Percentiles rank a stretch among this genome's conserved stretches.
phyloP scores from a whole-genome alignment of 176 grass and related monocot genomes.

The Carex myosuroides region DNA sequence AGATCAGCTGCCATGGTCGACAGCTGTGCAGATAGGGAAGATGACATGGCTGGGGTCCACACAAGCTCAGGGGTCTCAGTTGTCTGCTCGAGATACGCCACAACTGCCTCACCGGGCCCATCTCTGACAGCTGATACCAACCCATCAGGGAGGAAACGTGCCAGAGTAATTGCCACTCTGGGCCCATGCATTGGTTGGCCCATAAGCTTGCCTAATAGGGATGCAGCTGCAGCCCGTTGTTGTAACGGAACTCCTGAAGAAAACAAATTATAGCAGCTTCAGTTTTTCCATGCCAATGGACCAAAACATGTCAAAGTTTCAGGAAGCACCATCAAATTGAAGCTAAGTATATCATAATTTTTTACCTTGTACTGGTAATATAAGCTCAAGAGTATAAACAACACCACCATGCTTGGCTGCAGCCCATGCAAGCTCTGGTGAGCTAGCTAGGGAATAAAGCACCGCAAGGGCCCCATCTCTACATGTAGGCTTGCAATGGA shows the following conservation, averaged over 20 bases:
- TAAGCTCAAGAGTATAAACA: slow-evolving; percentile 98
- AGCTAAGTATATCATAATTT: not conserved
- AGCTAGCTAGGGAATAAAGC: slow-evolving; percentile 89
- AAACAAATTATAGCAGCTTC: not conserved
- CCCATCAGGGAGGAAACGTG: slow-evolving; percentile 90
- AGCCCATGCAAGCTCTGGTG: slow-evolving; percentile 93
- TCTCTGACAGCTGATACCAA: slow-evolving; percentile 91
- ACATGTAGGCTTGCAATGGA: slow-evolving; percentile 75
- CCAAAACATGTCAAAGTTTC: not conserved
- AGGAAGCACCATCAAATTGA: not conserved
- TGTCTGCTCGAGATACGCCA: slow-evolving; percentile 82
- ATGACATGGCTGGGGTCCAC: slow-evolving; percentile 97
- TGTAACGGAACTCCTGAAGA: slow-evolving; percentile 80
- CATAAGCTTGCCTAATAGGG: slow-evolving; percentile 87
- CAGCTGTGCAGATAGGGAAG: slow-evolving; percentile 89
- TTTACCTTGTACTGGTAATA: slow-evolving; percentile 76
- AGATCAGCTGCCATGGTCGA: slow-evolving; percentile 89
- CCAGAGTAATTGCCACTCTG: slow-evolving; percentile 85
- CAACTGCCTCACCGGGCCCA: slow-evolving; percentile 91
- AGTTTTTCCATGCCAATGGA: slow-evolving; percentile 9
- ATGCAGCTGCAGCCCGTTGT: slow-evolving; percentile 87
- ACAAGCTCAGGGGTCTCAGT: slow-evolving; percentile 99
- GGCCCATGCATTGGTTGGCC: slow-evolving; percentile 99
- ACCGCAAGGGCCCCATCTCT: slow-evolving; percentile 85
- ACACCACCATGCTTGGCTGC: slow-evolving; percentile 97